Evolutionary conservation across 106 monocot species (phyloP), one percentile per base, ranked within the genome.

Genomic region (Posidonia australis): DNA sequence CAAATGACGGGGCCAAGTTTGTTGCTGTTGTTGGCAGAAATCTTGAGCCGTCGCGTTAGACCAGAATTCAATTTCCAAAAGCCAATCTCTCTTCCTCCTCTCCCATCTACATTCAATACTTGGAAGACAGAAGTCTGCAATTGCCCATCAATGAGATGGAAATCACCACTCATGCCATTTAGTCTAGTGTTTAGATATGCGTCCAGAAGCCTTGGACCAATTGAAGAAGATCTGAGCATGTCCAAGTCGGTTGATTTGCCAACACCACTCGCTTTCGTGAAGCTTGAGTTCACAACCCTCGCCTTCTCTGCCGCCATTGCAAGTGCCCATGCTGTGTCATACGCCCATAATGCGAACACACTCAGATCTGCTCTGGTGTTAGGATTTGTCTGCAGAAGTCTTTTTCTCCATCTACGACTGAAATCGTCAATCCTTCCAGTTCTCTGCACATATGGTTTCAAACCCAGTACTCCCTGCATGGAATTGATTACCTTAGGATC

Each of bases 311-410:
- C 62, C 2, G 91, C 86, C 54, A 24, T 22, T 6, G 91, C 91
- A 9, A 87, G 14, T 0, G 84, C 83, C 75, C 79, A 82, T 1
- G 68, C 66, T 1, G 91, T 75, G 51, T 92, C 84, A 60, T 92
- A 92, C 0, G 86, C 81, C 81, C 86, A 82, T 10, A 80, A 5
- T 5, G 47, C 75, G 45, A 31, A 80, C 0, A 59, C 66, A 62
- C 60, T 80, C 22, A 69, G 46, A 6, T 72, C 73, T 19, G 46
- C 60, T 10, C 13, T 31, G 21, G 6, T 0, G 9, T 53, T 13
- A 14, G 75, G 63, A 22, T 78, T 68, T 21, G 77, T 65, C 10
- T 60, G 71, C 19, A 58, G 17, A 58, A 82, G 75, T 52, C 51
- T 71, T 20, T 7, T 25, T 42, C 54, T 78, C 74, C 58, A 63